Evolutionary conservation across 345 rosid genomes (phyloP), one percentile per base, ranked within the genome.

Genomic region (Streptanthus diversifolius): DNA sequence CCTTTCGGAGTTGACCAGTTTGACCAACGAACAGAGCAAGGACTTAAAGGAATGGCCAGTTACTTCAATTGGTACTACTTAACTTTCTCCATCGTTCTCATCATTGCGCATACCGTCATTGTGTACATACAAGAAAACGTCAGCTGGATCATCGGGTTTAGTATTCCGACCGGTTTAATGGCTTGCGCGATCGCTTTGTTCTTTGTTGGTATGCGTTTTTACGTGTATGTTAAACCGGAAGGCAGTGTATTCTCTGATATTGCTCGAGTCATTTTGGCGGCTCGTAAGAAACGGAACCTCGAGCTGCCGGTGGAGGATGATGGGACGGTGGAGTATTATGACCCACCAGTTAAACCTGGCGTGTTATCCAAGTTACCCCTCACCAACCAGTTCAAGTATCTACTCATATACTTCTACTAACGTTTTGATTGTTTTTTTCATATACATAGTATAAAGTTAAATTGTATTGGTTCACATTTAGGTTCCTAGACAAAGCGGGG

Each of bases 1-100:
- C 98, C 98, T 0, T 93, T 93, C 33, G 86, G 92, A 21, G 85
- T 82, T 0, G 97, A 90, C 67, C 97, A 93, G 55, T 88, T 93
- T 66, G 93, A 90, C 67, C 77, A 76, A 5, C 74, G 83, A 58
- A 88, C 93, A 0, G 89, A 83, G 45, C 62, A 83, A 63, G 98
- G 98, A 7, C 22, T 29, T 9, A 82, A 75, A 75, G 96, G 88
- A 45, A 80, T 83, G 66, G 83, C 45, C 39, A 90, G 93, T 71
- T 93, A 80, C 80, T 90, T 63, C 80, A 93, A 86, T 5, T 88
- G 92, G 84, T 91, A 87, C 75, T 90, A 86, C 82, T 32, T 76
- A 7, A 71, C 87, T 8, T 85, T 86, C 76, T 85, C 91, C 3
- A 35, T 85, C 7, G 88, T 87, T 18, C 32, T 86, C 3, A 18